Percentiles rank a stretch among this genome's conserved stretches.
phyloP scores from a whole-genome alignment of 2,329 filamentous ascomycete genomes.

The Ascochyta koolunga region DNA sequence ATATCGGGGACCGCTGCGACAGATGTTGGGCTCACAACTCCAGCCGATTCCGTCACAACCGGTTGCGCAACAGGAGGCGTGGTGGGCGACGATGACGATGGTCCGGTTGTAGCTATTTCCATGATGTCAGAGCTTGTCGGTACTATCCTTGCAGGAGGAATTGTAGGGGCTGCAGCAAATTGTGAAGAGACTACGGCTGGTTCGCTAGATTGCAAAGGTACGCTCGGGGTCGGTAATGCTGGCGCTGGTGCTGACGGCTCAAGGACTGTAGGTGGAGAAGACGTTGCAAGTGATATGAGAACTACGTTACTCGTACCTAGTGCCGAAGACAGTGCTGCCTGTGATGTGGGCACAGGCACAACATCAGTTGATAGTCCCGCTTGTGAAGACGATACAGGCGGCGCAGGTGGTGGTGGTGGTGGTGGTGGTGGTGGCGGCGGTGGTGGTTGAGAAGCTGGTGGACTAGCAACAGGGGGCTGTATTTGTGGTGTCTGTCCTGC shows the following conservation, averaged over 20 bases:
- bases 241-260: slow-evolving; percentile 25
- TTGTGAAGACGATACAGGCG: slow-evolving; percentile 23
- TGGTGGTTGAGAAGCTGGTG: slow-evolving; percentile 22
- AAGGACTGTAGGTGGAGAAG: slow-evolving; percentile 29
- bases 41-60: slow-evolving; percentile 2
- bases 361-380: slow-evolving; percentile 19
- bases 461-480: slow-evolving; percentile 26
- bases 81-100: background rate
- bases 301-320: slow-evolving; percentile 44
- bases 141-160: slow-evolving; percentile 21
- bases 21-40: slow-evolving; percentile 11
- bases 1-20: slow-evolving; percentile 21
- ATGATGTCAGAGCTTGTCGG: slow-evolving; percentile 41
- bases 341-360: slow-evolving; percentile 28
- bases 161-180: slow-evolving; percentile 9
- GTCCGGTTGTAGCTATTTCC: slow-evolving; percentile 26
- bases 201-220: slow-evolving; percentile 14
- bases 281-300: slow-evolving; percentile 32
- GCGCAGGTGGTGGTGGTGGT: slow-evolving; percentile 7
- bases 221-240: slow-evolving; percentile 11
- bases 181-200: slow-evolving; percentile 18
- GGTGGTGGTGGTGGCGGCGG: slow-evolving; percentile 22
- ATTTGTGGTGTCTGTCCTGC: slow-evolving; percentile 29
- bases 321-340: slow-evolving; percentile 36
- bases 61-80: slow-evolving; percentile 13